A percentile compares a stretch with the other conserved stretches of the same genome.
These are phyloP conservation scores for Skeletonema potamos DNA, from an alignment of 108 stramenopile genomes.

Conservation along the genomic window DNA sequence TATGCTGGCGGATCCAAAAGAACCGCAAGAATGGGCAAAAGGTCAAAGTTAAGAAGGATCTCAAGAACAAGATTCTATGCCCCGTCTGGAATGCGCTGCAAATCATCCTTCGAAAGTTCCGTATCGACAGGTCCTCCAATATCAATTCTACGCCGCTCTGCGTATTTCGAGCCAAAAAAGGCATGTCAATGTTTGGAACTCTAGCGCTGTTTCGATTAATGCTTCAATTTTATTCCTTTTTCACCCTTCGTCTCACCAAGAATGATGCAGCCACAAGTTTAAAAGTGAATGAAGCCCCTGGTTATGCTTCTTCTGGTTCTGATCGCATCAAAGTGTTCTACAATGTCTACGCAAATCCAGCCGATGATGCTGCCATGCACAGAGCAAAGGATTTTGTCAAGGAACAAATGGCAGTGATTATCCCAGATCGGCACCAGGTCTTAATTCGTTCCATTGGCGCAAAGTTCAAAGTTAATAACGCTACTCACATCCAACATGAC, in stretches of 20 bases:
- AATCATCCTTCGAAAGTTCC: neutral
- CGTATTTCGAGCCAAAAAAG: too few species aligned
- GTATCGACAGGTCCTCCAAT: neutral
- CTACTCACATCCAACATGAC: neutral
- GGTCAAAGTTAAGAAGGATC: too few species aligned
- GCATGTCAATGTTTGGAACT: too few species aligned
- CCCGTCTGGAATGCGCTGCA: neutral
- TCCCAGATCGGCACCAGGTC: neutral
- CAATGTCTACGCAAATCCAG: neutral
- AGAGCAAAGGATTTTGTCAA: neutral
- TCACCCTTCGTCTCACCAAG: too few species aligned
- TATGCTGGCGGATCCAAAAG: constrained; percentile 6
- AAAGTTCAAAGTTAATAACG: neutral
- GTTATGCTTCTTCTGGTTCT: too few species aligned
- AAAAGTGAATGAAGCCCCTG: too few species aligned
- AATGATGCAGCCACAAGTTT: too few species aligned
- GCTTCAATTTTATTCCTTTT: too few species aligned
- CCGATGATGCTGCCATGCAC: neutral
- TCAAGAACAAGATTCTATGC: too few species aligned
- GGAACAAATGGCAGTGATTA: neutral
- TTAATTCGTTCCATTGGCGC: neutral
- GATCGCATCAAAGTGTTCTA: too few species aligned
- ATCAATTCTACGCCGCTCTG: neutral
- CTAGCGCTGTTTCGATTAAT: too few species aligned
- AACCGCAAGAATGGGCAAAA: neutral